These are phyloP conservation scores for Scortechinia acanthostroma DNA, from an alignment of 2,329 filamentous ascomycete genomes.

Conservation along the genomic window DNA sequence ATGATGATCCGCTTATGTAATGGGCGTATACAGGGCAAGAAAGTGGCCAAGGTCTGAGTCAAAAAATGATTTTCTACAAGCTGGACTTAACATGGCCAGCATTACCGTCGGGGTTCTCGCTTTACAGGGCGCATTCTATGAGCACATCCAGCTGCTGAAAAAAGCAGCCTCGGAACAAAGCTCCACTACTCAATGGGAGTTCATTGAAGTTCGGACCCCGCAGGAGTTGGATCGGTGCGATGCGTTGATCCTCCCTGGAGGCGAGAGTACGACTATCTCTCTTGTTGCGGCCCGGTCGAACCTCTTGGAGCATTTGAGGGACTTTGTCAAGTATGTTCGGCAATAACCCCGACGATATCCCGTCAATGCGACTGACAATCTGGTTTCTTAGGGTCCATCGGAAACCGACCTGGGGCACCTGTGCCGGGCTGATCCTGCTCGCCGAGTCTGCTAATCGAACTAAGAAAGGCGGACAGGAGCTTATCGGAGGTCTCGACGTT, in stretches of 20 bases:
- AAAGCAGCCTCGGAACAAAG: neutral
- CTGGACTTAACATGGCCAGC: neutral
- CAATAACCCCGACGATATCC: neutral
- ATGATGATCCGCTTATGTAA: neutral
- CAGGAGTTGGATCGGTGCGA: slow-evolving; percentile 67
- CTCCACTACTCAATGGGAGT: slow-evolving; percentile 18
- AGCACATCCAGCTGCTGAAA: neutral
- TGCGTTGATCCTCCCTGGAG: slow-evolving; percentile 82
- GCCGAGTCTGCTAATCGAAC: slow-evolving; percentile 80
- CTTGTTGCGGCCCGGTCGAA: slow-evolving; percentile 77
- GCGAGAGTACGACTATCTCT: slow-evolving; percentile 89
- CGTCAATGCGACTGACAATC: slow-evolving; percentile 6
- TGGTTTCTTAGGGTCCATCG: slow-evolving; percentile 48
- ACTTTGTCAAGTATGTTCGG: slow-evolving; percentile 84
- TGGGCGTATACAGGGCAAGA: no score
- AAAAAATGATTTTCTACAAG: no score
- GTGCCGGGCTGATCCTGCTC: slow-evolving; percentile 85
- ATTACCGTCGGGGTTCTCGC: slow-evolving; percentile 1
- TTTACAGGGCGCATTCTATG: neutral
- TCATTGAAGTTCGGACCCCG: slow-evolving; percentile 74
- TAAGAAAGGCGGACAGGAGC: slow-evolving; percentile 84
- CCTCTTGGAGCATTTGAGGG: slow-evolving; percentile 73
- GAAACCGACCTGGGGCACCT: slow-evolving; percentile 91
- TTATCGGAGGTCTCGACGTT: slow-evolving; percentile 86
- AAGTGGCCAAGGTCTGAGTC: no score